Evolutionary conservation across 2,329 filamentous ascomycete genomes (phyloP), one percentile per base, ranked within the genome.

Genomic region (Arthrobotrys sinensis): DNA sequence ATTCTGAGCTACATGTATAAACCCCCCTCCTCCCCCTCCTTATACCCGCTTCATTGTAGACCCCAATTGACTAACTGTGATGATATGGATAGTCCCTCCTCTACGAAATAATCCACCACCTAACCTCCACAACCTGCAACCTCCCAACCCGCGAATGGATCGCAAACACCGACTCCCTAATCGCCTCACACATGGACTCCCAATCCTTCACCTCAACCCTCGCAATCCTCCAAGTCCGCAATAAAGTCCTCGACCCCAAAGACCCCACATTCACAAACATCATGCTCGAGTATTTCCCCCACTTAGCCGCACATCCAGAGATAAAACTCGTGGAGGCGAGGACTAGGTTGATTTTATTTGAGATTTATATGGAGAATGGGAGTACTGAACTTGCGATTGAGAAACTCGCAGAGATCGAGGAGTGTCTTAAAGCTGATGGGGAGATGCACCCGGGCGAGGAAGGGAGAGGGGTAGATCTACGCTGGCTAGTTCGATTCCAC

Each of bases 261-360:
- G 73, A 77, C 34, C 73, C 73, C 12, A 77, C 73, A 5, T 77
- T 77, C 45, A 77, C 73, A 48, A 77, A 71, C 45, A 77, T 77
- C 60, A 77, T 77, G 73, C 73, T 77, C 19, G 73, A 77, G 16
- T 77, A 77, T 43, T 71, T 77, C 66, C 73, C 73, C 21, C 73
- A 77, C 24, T 60, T 77, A 6, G 72, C 57, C 60, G 73, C 73
- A 6, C 55, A 77, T 11, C 73, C 73, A 14, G 73, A 77, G 34
- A 77, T 77, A 8, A 77, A 77, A 14, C 73, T 77, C 43, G 65
- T 77, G 4, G 73, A 77, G 34, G 73, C 73, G 2, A 43, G 73
- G 14, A 55, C 73, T 5, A 14, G 73, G 5, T 14, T 77, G 19
- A 77, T 77, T 45, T 46, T 77, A 24, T 71, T 60, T 43, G 66